Conservation (phyloP, 257 asterid genomes). For the Solanum ahanhuiri region DNA sequence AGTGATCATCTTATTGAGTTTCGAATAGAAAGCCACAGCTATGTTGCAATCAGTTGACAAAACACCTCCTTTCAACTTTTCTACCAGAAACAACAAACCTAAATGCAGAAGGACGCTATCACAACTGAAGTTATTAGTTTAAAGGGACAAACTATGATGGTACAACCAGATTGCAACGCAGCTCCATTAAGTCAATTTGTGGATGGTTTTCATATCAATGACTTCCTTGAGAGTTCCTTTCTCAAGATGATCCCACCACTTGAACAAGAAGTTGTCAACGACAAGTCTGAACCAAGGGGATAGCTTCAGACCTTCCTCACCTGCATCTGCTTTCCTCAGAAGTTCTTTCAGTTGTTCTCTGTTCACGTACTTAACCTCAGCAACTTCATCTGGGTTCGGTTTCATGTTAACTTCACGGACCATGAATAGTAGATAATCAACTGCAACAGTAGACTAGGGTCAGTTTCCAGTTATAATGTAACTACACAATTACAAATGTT, state of each 20-base stretch:
- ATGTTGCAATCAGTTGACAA: background rate
- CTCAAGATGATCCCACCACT: background rate
- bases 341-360: constrained; percentile 57
- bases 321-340: constrained; percentile 72
- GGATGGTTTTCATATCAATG: constrained; percentile 71
- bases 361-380: constrained; percentile 55
- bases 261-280: constrained; percentile 44
- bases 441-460: constrained; percentile 25
- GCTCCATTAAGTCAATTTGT: constrained; percentile 38
- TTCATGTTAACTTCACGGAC: constrained; percentile 65
- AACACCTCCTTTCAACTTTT: background rate
- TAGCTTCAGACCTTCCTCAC: constrained; percentile 68
- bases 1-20: background rate
- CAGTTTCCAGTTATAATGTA: background rate
- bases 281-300: constrained; percentile 93
- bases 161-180: background rate
- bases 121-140: background rate
- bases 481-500: background rate
- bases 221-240: constrained; percentile 17
- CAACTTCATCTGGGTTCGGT: constrained; percentile 91
- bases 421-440: constrained; percentile 87
- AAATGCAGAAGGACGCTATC: background rate
- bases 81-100: background rate
- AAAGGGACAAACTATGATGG: background rate
- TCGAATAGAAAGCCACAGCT: background rate